Conservation (phyloP, 2,329 filamentous ascomycete species). For the Xylariaceae sp. region DNA sequence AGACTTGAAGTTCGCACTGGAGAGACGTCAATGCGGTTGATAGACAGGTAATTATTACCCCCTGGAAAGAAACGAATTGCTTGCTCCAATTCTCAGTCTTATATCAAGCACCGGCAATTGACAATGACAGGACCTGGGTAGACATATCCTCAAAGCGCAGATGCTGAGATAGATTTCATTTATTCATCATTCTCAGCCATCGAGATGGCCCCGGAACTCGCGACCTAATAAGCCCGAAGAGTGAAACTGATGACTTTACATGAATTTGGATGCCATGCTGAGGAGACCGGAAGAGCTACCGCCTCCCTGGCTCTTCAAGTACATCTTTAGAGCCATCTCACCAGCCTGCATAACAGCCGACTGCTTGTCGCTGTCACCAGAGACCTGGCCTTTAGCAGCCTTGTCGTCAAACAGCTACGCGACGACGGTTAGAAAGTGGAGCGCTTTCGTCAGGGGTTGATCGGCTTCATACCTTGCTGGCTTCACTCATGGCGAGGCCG, state of each 20-base stretch:
- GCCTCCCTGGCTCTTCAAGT: conserved; percentile 69
- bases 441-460: background rate
- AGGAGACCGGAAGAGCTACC: conserved; percentile 32
- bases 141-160: too few relatives aligned
- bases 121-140: too few relatives aligned
- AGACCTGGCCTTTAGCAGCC: conserved; percentile 49
- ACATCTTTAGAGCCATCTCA: conserved; percentile 88
- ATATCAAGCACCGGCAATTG: too few relatives aligned
- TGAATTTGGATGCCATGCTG: conserved; percentile 31
- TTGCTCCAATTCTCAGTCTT: too few relatives aligned
- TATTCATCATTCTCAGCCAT: background rate
- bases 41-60: too few relatives aligned
- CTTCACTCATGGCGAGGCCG: conserved; percentile 82
- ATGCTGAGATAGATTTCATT: too few relatives aligned
- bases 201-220: too few relatives aligned
- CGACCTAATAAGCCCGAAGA: too few relatives aligned
- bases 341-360: conserved; percentile 73
- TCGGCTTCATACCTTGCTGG: conserved; percentile 59
- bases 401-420: conserved; percentile 57
- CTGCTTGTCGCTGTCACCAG: conserved; percentile 68
- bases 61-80: too few relatives aligned
- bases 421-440: background rate
- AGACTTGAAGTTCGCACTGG: too few relatives aligned
- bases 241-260: conserved; percentile 11
- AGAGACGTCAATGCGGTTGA: too few relatives aligned